Evolutionary conservation across 257 asterid species (phyloP).

Genomic region (Solanum phureja): DNA sequence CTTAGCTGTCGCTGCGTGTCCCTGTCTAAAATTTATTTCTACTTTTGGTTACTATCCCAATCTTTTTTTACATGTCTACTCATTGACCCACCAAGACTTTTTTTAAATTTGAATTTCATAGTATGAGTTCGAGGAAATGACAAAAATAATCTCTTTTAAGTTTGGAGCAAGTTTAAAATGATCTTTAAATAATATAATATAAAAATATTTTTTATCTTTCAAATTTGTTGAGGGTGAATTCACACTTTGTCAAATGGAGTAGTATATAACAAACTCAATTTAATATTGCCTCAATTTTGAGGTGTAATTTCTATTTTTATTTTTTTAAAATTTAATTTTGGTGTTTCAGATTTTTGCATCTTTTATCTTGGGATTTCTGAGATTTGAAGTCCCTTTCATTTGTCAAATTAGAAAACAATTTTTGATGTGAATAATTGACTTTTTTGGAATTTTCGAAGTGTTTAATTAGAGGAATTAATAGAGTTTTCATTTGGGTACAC

Average conservation of each 20-base stretch:
- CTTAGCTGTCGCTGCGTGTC: background rate
- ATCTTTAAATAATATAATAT: background rate
- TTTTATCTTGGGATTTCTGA: background rate
- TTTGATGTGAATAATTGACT: background rate
- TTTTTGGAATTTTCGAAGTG: background rate
- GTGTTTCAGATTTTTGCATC: background rate
- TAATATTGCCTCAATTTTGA: background rate
- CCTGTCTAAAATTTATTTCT: slow-evolving; percentile 3
- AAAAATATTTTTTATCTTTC: no score
- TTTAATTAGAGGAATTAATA: background rate
- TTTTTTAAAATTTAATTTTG: no score
- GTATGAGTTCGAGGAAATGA: background rate
- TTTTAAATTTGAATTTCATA: background rate
- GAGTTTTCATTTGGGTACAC: slow-evolving; percentile 11
- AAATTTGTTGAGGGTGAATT: background rate
- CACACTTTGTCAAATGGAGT: background rate
- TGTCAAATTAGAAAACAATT: background rate
- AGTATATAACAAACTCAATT: background rate
- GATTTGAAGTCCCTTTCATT: background rate
- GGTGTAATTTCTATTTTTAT: background rate
- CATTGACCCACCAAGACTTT: background rate
- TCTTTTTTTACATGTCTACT: background rate
- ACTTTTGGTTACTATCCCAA: background rate
- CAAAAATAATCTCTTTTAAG: background rate
- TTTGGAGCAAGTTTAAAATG: background rate